phyloP scores from a whole-genome alignment of 352 stramenopile species.

The Ophiocytium majus region DNA sequence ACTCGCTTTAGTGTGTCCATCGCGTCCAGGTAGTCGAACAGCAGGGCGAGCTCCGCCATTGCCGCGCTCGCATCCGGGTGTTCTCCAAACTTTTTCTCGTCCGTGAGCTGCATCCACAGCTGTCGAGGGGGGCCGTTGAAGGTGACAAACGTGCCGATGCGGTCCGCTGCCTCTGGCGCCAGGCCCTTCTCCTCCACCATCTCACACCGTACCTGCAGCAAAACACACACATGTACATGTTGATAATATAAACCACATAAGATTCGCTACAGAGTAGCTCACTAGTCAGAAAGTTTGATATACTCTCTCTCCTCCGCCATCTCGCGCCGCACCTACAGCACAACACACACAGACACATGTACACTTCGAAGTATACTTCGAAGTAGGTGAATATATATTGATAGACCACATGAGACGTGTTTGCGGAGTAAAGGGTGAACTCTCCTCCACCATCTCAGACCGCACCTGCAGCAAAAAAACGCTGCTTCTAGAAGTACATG shows the following conservation, averaged over 20 bases:
- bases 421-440: too few relatives aligned
- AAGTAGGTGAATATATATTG: too few relatives aligned
- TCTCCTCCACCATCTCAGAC: slow-evolving; percentile 94
- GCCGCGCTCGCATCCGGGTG: slow-evolving; percentile 69
- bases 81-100: slow-evolving; percentile 80
- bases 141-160: slow-evolving; percentile 86
- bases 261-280: not conserved
- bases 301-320: not conserved
- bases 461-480: slow-evolving; percentile 37
- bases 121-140: slow-evolving; percentile 47
- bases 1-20: slow-evolving; percentile 91
- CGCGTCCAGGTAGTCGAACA: slow-evolving; percentile 95
- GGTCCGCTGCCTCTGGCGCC: slow-evolving; percentile 77
- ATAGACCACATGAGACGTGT: too few relatives aligned
- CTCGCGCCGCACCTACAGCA: too few relatives aligned
- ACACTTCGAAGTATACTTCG: too few relatives aligned
- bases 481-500: too few relatives aligned
- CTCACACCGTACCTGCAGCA: slow-evolving; percentile 64
- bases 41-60: slow-evolving; percentile 84
- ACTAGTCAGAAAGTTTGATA: not conserved
- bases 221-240: slow-evolving; percentile 9
- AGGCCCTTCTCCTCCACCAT: slow-evolving; percentile 97
- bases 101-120: slow-evolving; percentile 60
- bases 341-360: too few relatives aligned
- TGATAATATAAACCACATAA: slow-evolving; percentile 11